Percentiles rank a stretch among this genome's conserved stretches.
These are phyloP conservation scores for Acidiella bohemica DNA, from an alignment of 495 filamentous ascomycete genomes.

Conservation along the genomic window DNA sequence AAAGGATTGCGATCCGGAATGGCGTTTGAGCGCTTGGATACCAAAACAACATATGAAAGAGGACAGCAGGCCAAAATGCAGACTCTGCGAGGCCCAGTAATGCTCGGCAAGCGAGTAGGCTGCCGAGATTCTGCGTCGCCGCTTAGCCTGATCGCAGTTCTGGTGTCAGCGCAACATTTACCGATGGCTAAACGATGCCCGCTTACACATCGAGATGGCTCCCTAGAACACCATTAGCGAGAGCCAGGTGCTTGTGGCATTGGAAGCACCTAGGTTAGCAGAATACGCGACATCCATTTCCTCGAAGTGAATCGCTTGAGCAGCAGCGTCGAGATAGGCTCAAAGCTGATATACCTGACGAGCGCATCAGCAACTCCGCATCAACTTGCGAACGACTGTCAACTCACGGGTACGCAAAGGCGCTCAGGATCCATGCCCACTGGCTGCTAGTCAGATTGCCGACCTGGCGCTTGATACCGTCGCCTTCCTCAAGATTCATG, in stretches of 20 bases:
- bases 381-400: no score
- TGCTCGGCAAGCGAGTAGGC: slow-evolving; percentile 39
- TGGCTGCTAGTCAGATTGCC: slow-evolving; percentile 3
- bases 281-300: slow-evolving; percentile 6
- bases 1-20: slow-evolving; percentile 14
- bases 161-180: no score
- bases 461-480: slow-evolving; percentile 7
- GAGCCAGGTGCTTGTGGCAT: no score
- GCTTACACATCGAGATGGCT: slow-evolving; percentile 11
- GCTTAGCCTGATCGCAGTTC: no score
- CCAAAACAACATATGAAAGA: slow-evolving; percentile 15
- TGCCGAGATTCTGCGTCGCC: slow-evolving; percentile 31
- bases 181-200: no score
- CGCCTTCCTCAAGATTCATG: slow-evolving; percentile 13
- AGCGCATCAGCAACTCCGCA: no score
- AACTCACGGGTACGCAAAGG: background rate
- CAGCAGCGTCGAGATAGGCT: slow-evolving; percentile 9
- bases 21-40: slow-evolving; percentile 9
- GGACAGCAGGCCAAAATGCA: slow-evolving; percentile 25
- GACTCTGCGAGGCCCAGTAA: slow-evolving; percentile 43
- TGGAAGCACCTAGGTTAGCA: slow-evolving; percentile 11
- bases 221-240: no score
- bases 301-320: slow-evolving; percentile 11
- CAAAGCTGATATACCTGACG: slow-evolving; percentile 6
- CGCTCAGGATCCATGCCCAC: slow-evolving; percentile 11